Conservation (phyloP, 2,329 filamentous ascomycete species). For the Curvularia hawaiiensis region DNA sequence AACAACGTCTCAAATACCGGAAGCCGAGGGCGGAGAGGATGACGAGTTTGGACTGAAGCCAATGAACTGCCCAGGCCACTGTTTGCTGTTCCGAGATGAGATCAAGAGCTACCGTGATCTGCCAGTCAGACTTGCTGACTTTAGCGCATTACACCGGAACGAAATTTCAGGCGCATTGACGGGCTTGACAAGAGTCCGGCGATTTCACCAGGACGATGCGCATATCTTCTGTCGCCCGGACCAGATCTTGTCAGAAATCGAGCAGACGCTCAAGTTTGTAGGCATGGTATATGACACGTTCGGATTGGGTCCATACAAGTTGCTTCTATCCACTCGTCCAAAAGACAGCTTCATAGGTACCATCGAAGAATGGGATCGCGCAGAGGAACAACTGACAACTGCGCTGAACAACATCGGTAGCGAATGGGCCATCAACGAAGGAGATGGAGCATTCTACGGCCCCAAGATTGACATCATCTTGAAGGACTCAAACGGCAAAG, state of each 20-base stretch:
- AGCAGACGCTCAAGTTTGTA: constrained; percentile 75
- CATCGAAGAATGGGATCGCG: constrained; percentile 69
- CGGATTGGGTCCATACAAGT: constrained; percentile 71
- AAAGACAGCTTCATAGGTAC: constrained; percentile 78
- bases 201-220: constrained; percentile 90
- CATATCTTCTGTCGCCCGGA: constrained; percentile 85
- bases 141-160: constrained; percentile 85
- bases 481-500: constrained; percentile 75
- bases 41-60: constrained; percentile 85
- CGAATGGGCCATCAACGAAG: constrained; percentile 75
- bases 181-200: constrained; percentile 80
- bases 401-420: constrained; percentile 68
- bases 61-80: constrained; percentile 93
- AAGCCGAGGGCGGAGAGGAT: constrained; percentile 60
- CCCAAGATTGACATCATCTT: constrained; percentile 90
- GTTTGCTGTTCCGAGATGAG: constrained; percentile 77
- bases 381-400: constrained; percentile 68
- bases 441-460: constrained; percentile 88
- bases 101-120: constrained; percentile 78
- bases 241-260: constrained; percentile 77
- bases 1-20: constrained; percentile 50
- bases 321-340: constrained; percentile 80
- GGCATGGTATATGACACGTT: constrained; percentile 73
- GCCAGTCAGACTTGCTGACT: constrained; percentile 84
- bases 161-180: constrained; percentile 82